phyloP scores from a whole-genome alignment of 306 rosid genomes.

The Lathyrus oleraceus region DNA sequence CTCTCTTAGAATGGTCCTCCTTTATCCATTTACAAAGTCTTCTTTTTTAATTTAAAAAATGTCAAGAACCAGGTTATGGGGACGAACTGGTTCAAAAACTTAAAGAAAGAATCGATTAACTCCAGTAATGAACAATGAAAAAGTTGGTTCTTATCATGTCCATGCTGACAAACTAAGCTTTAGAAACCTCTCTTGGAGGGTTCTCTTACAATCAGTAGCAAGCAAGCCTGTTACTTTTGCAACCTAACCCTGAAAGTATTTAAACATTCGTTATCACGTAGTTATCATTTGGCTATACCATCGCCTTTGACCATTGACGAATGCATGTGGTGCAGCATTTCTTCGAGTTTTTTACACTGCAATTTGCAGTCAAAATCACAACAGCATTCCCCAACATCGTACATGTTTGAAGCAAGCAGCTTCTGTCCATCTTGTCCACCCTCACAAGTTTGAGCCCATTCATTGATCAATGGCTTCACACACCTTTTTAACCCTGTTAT shows the following conservation, averaged over 20 bases:
- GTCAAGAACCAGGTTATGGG: too few relatives aligned
- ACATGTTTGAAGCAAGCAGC: neutral
- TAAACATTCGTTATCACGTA: conserved; percentile 4
- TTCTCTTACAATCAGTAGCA: neutral
- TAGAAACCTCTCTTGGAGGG: too few relatives aligned
- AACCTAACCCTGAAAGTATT: neutral
- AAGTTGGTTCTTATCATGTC: too few relatives aligned
- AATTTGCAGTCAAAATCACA: neutral
- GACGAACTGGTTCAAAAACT: too few relatives aligned
- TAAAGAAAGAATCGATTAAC: too few relatives aligned
- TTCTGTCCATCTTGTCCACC: neutral
- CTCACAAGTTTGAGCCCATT: neutral
- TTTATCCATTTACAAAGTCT: too few relatives aligned
- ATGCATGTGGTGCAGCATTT: neutral
- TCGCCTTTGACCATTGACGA: neutral
- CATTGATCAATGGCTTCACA: neutral
- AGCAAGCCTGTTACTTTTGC: neutral
- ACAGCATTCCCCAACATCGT: neutral
- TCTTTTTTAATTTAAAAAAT: too few relatives aligned
- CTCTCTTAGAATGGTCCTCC: too few relatives aligned
- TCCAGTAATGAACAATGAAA: too few relatives aligned
- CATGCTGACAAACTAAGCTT: too few relatives aligned
- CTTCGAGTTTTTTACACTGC: neutral
- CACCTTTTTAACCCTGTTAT: too few relatives aligned
- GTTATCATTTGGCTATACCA: neutral